Conservation (phyloP, 176 grass and related monocot genomes). For the Melocanna baccifera region DNA sequence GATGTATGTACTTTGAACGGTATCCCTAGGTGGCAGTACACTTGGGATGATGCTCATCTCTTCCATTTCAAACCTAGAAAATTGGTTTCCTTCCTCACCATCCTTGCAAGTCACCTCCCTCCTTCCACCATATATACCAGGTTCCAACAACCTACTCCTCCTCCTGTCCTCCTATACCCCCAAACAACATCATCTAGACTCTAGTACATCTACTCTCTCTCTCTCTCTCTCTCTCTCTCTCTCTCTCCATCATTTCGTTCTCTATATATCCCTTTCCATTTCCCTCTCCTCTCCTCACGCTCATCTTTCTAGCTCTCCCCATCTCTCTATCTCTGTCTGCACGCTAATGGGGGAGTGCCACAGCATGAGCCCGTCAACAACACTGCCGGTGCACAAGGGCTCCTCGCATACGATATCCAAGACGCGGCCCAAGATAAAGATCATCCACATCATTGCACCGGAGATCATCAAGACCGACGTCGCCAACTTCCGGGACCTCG, state of each 20-base stretch:
- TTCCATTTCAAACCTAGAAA: conserved; percentile 9
- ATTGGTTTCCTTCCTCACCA: neutral
- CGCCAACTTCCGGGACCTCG: conserved; percentile 75
- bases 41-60: neutral
- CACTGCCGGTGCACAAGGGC: neutral
- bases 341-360: conserved; percentile 33
- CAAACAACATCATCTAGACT: neutral
- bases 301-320: neutral
- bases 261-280: neutral
- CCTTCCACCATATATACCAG: conserved; percentile 27
- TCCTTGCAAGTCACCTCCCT: neutral
- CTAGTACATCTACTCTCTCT: neutral
- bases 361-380: conserved; percentile 4
- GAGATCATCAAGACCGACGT: conserved; percentile 92
- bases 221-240: neutral
- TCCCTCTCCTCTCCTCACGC: neutral
- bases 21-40: neutral
- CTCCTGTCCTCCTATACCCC: neutral
- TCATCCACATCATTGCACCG: conserved; percentile 74
- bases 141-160: neutral
- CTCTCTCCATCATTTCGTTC: neutral
- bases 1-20: neutral
- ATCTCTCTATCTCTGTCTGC: neutral
- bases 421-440: conserved; percentile 58
- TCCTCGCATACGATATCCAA: neutral